Base-by-base conservation (phyloP, 176 grass and related monocot genomes). In the Phoenix dactylifera region DNA sequence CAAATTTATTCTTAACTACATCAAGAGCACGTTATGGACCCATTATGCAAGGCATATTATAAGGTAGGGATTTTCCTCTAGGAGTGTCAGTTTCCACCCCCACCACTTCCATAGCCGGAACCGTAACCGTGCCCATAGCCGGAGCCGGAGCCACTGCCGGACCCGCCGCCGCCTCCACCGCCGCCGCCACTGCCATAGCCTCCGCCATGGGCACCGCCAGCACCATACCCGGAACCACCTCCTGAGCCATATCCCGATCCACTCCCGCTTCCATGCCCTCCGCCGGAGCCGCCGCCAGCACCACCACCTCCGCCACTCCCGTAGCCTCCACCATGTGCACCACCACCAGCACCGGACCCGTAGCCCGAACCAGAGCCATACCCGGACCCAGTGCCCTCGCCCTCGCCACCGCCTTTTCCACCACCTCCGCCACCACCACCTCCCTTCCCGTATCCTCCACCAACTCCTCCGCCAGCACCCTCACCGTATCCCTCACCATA, bases 121-220 rank as follows among this genome's bases (percentile, higher is more conserved):
- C 65, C 65, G 15, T 22, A 55, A 2, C 64, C 65, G 0, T 6
- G 6, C 1, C 65, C 65, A 12, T 7, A 59, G 25, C 57, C 57
- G 14, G 23, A 24, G 57, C 57, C 64, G 0, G 23, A 24, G 57
- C 57, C 64, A 0, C 15, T 15, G 15, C 35, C 35, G 9, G 35
- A 44, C 35, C 64, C 64, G 4, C 52, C 52, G 9, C 65, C 65
- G 2, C 52, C 26, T 6, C 65, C 65, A 7, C 65, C 65, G 0
- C 65, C 65, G 15, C 64, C 64, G 4, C 64, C 64, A 17, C n/a
- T 52, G 1, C 64, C 64, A 19, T 54, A 66, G 3, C 64, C 64
- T 16, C 64, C 50, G 18, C 50, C 64, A 24, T 66, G 49, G 12
- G 50, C 50, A 5, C 50, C 64, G 6, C 64, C 64, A 4, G 50